phyloP scores from a whole-genome alignment of 108 stramenopile species.

The Schizochytrium sp. region DNA sequence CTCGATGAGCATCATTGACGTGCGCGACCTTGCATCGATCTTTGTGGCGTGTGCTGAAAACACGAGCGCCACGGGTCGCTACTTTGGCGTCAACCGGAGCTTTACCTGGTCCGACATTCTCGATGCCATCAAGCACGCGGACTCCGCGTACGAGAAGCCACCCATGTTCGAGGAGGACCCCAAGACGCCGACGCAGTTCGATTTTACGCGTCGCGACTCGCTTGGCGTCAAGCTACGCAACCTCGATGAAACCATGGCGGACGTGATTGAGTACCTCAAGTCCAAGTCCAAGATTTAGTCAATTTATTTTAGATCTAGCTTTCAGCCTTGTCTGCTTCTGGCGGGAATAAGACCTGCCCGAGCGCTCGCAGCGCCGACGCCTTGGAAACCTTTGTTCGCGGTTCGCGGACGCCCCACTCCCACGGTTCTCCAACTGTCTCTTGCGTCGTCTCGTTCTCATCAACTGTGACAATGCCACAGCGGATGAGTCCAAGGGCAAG shows the following conservation, averaged over 20 bases:
- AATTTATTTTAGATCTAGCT: neutral
- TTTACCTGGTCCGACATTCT: slow-evolving; percentile 13
- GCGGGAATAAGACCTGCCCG: neutral
- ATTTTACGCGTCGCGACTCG: neutral
- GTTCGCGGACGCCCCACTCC: neutral
- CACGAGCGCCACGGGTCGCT: neutral
- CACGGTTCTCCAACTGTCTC: neutral
- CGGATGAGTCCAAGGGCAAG: neutral
- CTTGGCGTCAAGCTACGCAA: neutral
- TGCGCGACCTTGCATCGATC: slow-evolving; percentile 11
- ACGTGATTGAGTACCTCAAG: neutral
- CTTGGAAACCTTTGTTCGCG: neutral
- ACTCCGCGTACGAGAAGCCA: neutral
- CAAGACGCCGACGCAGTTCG: slow-evolving; percentile 12
- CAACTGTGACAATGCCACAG: neutral
- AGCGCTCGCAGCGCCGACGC: neutral
- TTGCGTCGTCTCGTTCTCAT: neutral
- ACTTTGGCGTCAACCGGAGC: slow-evolving; percentile 10
- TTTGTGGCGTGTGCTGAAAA: neutral
- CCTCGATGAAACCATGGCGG: neutral
- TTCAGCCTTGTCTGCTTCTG: no score
- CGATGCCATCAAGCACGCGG: neutral
- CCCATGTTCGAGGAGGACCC: neutral
- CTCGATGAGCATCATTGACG: slow-evolving; percentile 15
- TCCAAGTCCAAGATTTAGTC: neutral